Percentiles rank a stretch among this genome's conserved stretches.
These are phyloP conservation scores for Kodamaea nitidulidarum DNA, from an alignment of 805 yeast genomes.

Conservation along the genomic window DNA sequence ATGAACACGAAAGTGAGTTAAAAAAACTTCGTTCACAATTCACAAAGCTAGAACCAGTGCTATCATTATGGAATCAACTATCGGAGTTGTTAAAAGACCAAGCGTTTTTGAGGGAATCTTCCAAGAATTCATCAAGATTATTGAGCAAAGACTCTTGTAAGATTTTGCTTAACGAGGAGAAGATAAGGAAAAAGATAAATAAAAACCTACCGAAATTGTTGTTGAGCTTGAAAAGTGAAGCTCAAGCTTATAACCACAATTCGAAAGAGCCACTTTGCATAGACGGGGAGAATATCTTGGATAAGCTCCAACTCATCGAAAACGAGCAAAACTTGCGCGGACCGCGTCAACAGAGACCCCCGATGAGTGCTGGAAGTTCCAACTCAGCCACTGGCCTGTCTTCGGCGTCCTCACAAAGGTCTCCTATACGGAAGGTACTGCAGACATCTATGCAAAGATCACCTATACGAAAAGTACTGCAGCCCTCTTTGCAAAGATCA, in stretches of 20 bases:
- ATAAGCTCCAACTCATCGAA: constrained; percentile 33
- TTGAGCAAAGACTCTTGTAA: constrained; percentile 72
- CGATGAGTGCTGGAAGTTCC: not conserved
- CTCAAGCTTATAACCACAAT: constrained; percentile 46
- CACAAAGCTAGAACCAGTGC: constrained; percentile 49
- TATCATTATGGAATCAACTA: constrained; percentile 53
- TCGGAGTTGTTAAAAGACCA: constrained; percentile 58
- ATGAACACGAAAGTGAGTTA: constrained; percentile 62
- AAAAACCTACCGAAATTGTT: constrained; percentile 65
- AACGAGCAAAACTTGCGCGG: constrained; percentile 8
- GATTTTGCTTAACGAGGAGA: constrained; percentile 77
- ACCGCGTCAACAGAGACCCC: not conserved
- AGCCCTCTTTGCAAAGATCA: not conserved
- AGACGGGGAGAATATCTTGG: constrained; percentile 47
- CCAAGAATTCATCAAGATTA: constrained; percentile 77
- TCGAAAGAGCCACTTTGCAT: constrained; percentile 29
- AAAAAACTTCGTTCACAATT: constrained; percentile 46
- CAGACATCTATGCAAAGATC: not conserved
- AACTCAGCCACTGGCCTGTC: not conserved
- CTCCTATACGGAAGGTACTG: constrained; percentile 1
- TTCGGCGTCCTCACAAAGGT: not conserved
- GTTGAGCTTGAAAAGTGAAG: constrained; percentile 43
- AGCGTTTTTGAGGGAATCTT: constrained; percentile 57
- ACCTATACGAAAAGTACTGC: not conserved
- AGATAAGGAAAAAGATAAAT: constrained; percentile 60